Conservation (phyloP, 495 filamentous ascomycete species). For the Viridothelium virens region DNA sequence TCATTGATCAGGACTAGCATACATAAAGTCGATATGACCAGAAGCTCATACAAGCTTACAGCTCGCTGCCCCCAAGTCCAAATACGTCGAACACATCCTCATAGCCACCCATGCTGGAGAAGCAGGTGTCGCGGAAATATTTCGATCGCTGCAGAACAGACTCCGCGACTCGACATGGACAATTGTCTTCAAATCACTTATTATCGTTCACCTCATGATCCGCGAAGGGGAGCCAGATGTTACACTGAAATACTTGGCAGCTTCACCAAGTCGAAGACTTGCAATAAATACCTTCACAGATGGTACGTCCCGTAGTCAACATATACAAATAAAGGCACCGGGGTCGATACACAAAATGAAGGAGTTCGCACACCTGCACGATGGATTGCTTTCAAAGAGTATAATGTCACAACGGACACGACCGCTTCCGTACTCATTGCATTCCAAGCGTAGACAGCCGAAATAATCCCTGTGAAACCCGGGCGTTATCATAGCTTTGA, state of each 20-base stretch:
- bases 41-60: conserved; percentile 32
- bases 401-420: no score
- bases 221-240: conserved; percentile 86
- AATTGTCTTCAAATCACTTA: conserved; percentile 88
- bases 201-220: conserved; percentile 95
- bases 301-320: conserved; percentile 43
- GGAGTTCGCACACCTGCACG: background rate
- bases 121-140: conserved; percentile 91
- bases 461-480: no score
- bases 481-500: background rate
- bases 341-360: background rate
- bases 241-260: conserved; percentile 75
- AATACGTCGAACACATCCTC: conserved; percentile 98
- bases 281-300: conserved; percentile 88
- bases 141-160: conserved; percentile 78
- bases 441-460: no score
- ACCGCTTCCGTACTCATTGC: no score
- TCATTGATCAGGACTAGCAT: background rate
- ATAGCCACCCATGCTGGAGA: conserved; percentile 93
- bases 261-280: conserved; percentile 66
- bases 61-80: conserved; percentile 95
- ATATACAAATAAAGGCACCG: background rate
- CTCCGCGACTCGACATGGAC: conserved; percentile 97
- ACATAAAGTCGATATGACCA: background rate
- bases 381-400: background rate